Conservation (phyloP, 2,329 filamentous ascomycete genomes). For the Plectosphaerella sp. region DNA sequence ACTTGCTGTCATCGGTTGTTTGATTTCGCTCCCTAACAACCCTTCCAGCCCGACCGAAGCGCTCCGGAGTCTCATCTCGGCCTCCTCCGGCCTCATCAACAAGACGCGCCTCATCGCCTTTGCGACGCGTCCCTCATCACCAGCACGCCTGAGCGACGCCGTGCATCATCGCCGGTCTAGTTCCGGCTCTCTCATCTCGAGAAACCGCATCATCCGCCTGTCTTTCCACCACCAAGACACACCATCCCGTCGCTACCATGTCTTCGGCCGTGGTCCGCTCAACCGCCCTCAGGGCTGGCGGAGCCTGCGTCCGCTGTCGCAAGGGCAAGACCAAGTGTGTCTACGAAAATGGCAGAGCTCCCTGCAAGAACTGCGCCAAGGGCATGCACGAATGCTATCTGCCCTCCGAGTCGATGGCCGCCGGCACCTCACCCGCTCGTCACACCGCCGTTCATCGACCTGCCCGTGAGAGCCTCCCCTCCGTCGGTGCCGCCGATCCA, state of each 20-base stretch:
- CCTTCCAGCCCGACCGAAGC: neutral
- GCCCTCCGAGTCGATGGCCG: conserved; percentile 55
- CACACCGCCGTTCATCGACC: conserved; percentile 42
- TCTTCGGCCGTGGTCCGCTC: conserved; percentile 46
- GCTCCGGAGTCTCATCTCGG: neutral
- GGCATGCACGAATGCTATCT: conserved; percentile 61
- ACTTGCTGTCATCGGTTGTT: too few species aligned
- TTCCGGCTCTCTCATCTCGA: too few species aligned
- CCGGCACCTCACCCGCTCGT: conserved; percentile 54
- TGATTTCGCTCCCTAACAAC: too few species aligned
- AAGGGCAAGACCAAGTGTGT: conserved; percentile 63
- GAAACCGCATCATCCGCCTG: too few species aligned
- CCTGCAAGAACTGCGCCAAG: conserved; percentile 60
- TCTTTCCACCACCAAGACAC: neutral
- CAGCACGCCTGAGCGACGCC: neutral
- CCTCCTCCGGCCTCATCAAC: neutral
- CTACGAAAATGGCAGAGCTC: conserved; percentile 58
- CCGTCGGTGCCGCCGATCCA: conserved; percentile 40
- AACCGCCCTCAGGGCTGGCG: conserved; percentile 56
- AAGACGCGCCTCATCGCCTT: neutral
- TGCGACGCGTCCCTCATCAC: neutral
- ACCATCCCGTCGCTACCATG: conserved; percentile 24
- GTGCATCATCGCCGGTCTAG: neutral
- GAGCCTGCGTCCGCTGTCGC: conserved; percentile 58
- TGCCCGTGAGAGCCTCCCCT: conserved; percentile 49